Evolutionary conservation across 768 basidiomycete species (phyloP), one percentile per base, ranked within the genome.

Genomic region (button mushroom (Agaricus bisporus)): DNA sequence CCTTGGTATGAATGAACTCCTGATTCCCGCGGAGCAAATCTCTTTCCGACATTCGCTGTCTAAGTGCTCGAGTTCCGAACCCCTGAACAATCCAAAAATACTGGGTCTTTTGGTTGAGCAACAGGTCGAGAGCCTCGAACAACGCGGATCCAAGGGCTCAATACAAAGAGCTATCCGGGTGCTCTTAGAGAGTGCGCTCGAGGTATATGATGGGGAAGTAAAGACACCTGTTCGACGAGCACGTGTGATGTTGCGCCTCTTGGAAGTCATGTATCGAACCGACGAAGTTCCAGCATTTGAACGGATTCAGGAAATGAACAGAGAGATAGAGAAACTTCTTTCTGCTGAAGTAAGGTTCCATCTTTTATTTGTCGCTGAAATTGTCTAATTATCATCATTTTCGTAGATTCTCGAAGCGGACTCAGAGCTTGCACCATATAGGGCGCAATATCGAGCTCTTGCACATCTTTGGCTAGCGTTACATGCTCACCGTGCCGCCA

Each of bases 391-490:
- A 42, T 26, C 29, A 14, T 6, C 32, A 48, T 25, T 46, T 18
- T 49, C 28, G 15, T 49, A 77, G 76, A 50, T 61, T 32, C 56
- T 73, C 6, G 70, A 66, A 0, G 61, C 66, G 35, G 78, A 79
- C 56, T 46, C 43, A 1, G 60, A 54, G 0, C 63, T 79, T 17
- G 62, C 64, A 3, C 56, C 56, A 11, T 75, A 70, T 48, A 60
- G 63, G 25, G 50, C 59, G 6, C 81, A 87, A 61, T 82, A 85
- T 59, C 74, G 70, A 26, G 74, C 80, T 1, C 67, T 75, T 1
- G 71, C 76, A 0, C 80, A 87, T 60, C 72, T 94, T 22, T 88
- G 85, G 83, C 68, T 81, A 42, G 82, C 85, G 0, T 68, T 94
- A 17, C 83, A 88, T 60, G 76, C 81, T 17, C 89, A 93, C 66